phyloP scores from a whole-genome alignment of 2,329 filamentous ascomycete species.

The Botryotinia convoluta region DNA sequence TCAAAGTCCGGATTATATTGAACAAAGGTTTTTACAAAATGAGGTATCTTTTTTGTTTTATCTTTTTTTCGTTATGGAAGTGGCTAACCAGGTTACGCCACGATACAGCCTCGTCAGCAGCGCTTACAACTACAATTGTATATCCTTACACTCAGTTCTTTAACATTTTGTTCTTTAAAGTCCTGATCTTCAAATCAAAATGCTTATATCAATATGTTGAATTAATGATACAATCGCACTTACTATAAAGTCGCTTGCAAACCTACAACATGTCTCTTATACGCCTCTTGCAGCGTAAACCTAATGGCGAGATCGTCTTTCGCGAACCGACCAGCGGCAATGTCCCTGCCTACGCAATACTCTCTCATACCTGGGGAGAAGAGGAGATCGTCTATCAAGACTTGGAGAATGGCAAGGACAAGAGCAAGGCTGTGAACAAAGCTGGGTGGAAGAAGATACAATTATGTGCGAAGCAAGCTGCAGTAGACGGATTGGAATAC shows the following conservation, averaged over 20 bases:
- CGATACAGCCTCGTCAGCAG: not conserved
- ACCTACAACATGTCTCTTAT: not conserved
- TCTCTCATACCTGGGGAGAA: slow-evolving; percentile 1
- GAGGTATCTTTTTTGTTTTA: not conserved
- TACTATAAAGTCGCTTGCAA: not conserved
- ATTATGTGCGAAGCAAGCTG: not conserved
- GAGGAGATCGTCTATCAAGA: slow-evolving; percentile 5
- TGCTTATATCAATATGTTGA: not conserved
- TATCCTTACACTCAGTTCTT: not conserved
- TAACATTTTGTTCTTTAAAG: not conserved
- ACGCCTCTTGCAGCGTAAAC: not conserved
- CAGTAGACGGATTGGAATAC: not conserved
- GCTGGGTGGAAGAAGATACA: slow-evolving; percentile 6
- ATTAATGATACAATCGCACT: not conserved
- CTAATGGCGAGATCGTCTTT: not conserved
- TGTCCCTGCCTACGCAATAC: not conserved
- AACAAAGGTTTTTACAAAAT: not conserved
- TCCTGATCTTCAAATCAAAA: not conserved
- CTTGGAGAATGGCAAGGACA: not conserved
- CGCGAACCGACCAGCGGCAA: not conserved
- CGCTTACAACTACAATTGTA: not conserved
- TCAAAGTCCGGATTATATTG: not conserved
- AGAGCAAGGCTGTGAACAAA: not conserved
- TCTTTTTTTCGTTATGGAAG: not conserved
- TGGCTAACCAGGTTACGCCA: not conserved